These are phyloP conservation scores for Logfia minima DNA, from an alignment of 129 eudicot genomes.

Conservation along the genomic window DNA sequence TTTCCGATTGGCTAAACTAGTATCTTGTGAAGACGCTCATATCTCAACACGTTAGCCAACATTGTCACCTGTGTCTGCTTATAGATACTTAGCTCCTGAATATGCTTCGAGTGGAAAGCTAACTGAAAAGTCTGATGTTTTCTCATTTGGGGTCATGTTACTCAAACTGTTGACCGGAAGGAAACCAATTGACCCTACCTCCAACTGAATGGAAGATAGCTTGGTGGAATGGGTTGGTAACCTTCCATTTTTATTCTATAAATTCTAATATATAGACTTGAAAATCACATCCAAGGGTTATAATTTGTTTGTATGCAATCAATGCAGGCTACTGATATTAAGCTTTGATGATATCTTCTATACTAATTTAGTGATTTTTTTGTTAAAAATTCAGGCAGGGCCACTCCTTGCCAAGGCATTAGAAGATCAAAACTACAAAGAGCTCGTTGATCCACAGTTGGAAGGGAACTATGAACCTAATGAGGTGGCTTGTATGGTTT, in stretches of 20 bases:
- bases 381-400: conserved; percentile 54
- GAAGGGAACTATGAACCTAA: conserved; percentile 45
- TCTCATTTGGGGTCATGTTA: conserved; percentile 91
- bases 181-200: conserved; percentile 59
- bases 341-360: background rate
- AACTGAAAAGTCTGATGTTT: conserved; percentile 86
- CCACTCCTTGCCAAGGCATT: conserved; percentile 63
- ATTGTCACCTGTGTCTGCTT: background rate
- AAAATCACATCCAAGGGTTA: background rate
- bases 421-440: conserved; percentile 52
- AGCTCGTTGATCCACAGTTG: conserved; percentile 64
- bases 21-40: conserved; percentile 71
- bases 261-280: background rate
- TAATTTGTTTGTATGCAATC: background rate
- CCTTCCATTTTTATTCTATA: background rate
- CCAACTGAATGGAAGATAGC: conserved; percentile 62
- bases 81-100: conserved; percentile 92
- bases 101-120: conserved; percentile 92
- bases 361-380: background rate
- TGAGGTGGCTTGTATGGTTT: conserved; percentile 66
- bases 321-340: background rate
- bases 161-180: conserved; percentile 75
- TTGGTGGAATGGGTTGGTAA: conserved; percentile 84
- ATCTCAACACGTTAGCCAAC: conserved; percentile 70
- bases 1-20: conserved; percentile 87